phyloP scores from a whole-genome alignment of 768 basidiomycete species.

The Amanita phalloides region DNA sequence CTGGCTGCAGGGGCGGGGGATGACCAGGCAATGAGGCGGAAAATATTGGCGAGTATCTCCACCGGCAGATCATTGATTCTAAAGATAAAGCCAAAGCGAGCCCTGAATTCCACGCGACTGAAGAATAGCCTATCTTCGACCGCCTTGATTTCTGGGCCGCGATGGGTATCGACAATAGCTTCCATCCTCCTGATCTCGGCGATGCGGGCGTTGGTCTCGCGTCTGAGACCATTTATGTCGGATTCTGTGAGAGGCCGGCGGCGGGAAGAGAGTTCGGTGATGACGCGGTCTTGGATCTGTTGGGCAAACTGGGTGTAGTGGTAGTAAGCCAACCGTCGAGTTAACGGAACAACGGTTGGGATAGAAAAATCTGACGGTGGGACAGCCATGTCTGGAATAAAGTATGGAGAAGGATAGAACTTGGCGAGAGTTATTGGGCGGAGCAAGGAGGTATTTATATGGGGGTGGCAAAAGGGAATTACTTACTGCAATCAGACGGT shows the following conservation, averaged over 20 bases:
- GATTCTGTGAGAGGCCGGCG: conserved; percentile 8
- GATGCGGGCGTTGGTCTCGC: conserved; percentile 11
- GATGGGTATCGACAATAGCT: not conserved
- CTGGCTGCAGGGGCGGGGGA: conserved; percentile 21
- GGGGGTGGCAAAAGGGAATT: not conserved
- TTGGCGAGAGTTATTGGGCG: too few relatives aligned
- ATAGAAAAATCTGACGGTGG: not conserved
- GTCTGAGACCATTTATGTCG: conserved; percentile 8
- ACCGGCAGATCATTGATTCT: conserved; percentile 51
- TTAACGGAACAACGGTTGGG: not conserved
- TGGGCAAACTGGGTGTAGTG: not conserved
- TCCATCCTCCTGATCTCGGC: not conserved
- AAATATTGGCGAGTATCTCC: conserved; percentile 57
- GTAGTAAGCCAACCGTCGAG: not conserved
- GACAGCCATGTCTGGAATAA: not conserved
- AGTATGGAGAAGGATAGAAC: not conserved
- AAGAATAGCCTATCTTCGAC: conserved; percentile 21
- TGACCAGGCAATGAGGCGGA: conserved; percentile 53
- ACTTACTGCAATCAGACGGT: not conserved
- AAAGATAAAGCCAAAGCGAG: conserved; percentile 30
- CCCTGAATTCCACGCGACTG: conserved; percentile 21
- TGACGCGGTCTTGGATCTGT: not conserved
- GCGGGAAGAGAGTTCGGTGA: not conserved
- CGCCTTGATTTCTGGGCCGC: not conserved
- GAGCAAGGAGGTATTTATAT: not conserved